Conservation (phyloP, 2,329 filamentous ascomycete genomes). For the Hansfordia pulvinata region DNA sequence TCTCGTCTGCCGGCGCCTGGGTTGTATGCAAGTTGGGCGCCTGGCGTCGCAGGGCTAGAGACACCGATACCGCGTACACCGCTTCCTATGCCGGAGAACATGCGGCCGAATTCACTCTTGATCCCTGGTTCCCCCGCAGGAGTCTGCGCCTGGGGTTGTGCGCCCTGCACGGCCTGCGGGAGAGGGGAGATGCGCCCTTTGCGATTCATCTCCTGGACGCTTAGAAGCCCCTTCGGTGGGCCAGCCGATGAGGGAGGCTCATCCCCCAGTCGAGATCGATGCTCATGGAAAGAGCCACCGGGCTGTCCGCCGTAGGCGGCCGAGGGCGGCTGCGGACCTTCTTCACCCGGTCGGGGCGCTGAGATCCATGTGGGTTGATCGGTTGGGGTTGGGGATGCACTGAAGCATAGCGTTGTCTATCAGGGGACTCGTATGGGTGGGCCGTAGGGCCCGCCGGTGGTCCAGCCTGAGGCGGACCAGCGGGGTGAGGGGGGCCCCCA, state of each 20-base stretch:
- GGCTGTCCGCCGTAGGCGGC: conserved; percentile 33
- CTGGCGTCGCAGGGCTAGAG: conserved; percentile 33
- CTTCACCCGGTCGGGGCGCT: conserved; percentile 28
- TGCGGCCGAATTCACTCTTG: conserved; percentile 87
- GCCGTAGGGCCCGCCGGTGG: conserved; percentile 10
- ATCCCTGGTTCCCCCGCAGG: conserved; percentile 76
- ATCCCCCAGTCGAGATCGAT: conserved; percentile 28
- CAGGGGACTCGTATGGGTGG: conserved; percentile 34
- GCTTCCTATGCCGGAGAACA: conserved; percentile 81
- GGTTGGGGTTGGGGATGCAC: conserved; percentile 18
- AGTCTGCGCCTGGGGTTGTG: conserved; percentile 66
- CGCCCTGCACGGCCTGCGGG: conserved; percentile 87
- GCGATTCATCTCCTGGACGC: conserved; percentile 67
- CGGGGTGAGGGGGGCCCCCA: conserved; percentile 17
- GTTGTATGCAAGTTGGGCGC: conserved; percentile 29
- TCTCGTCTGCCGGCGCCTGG: conserved; percentile 35
- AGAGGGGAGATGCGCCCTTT: conserved; percentile 77
- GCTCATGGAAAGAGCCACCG: conserved; percentile 26
- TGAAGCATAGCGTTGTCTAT: conserved; percentile 29
- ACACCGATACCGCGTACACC: conserved; percentile 36
- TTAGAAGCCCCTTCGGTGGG: conserved; percentile 55
- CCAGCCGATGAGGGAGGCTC: conserved; percentile 42
- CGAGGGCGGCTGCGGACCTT: conserved; percentile 33
- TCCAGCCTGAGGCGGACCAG: conserved; percentile 13
- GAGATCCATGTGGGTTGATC: conserved; percentile 18